A percentile compares a stretch with the other conserved stretches of the same genome.
phyloP scores from a whole-genome alignment of 306 rosid genomes.

The Begonia peltatifolia region DNA sequence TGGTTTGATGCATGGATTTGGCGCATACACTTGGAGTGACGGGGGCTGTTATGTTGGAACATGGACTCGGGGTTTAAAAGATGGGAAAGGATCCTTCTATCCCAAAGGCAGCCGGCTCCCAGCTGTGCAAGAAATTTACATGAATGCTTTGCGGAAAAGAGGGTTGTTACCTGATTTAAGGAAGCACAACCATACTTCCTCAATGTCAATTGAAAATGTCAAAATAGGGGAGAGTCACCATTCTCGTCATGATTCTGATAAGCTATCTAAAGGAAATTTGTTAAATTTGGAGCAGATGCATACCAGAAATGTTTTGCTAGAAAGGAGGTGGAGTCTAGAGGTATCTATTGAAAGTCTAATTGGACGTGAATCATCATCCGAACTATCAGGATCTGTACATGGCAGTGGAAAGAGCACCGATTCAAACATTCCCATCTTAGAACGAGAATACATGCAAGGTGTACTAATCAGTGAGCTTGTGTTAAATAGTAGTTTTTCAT shows the following conservation, averaged over 20 bases:
- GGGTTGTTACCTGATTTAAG: conserved; percentile 82
- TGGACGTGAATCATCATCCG: conserved; percentile 41
- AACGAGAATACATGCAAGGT: conserved; percentile 98
- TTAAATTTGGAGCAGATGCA: conserved; percentile 71
- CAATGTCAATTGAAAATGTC: conserved; percentile 48
- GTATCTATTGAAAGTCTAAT: conserved; percentile 82
- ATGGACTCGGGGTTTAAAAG: conserved; percentile 88
- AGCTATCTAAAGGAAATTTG: conserved; percentile 47
- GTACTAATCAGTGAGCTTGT: conserved; percentile 87
- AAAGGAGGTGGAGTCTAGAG: conserved; percentile 99
- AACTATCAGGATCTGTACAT: conserved; percentile 27
- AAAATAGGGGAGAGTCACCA: conserved; percentile 52
- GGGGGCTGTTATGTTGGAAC: conserved; percentile 96
- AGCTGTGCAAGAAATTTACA: conserved; percentile 77
- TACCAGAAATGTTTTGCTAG: conserved; percentile 62
- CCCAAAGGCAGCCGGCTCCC: conserved; percentile 76
- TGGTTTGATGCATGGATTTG: conserved; percentile 93
- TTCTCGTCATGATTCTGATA: conserved; percentile 36
- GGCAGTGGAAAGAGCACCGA: conserved; percentile 36
- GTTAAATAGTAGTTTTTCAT: conserved; percentile 50
- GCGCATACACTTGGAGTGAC: conserved; percentile 86
- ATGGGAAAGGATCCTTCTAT: conserved; percentile 92
- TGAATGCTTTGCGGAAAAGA: conserved; percentile 83
- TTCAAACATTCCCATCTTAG: conserved; percentile 52
- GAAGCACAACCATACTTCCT: conserved; percentile 59